A percentile compares a stretch with the other conserved stretches of the same genome.
Evolutionary conservation across 169 alveolate genomes (phyloP).

Genomic region (Plasmodium berghei): DNA sequence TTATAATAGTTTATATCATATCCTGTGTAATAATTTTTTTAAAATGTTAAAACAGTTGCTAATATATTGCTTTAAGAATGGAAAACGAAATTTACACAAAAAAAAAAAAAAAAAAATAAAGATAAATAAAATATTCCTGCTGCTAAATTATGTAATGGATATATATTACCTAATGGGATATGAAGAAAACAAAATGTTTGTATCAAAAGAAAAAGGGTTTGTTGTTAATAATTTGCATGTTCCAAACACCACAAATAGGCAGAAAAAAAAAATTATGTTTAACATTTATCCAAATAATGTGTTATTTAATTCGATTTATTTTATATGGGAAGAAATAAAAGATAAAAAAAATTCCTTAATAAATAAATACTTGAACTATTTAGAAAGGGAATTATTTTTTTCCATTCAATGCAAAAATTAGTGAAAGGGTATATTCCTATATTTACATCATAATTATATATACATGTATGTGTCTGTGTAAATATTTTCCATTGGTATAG

Average conservation of each 20-base stretch:
- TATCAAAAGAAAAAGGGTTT: slow-evolving; percentile 14
- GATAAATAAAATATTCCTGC: slow-evolving; percentile 11
- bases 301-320: slow-evolving; percentile 27
- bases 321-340: slow-evolving; percentile 60
- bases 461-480: neutral
- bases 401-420: slow-evolving; percentile 20
- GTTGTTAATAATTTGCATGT: neutral
- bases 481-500: too few relatives aligned
- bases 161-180: slow-evolving; percentile 45
- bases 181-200: slow-evolving; percentile 16
- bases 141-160: slow-evolving; percentile 56
- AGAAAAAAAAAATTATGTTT: slow-evolving; percentile 49
- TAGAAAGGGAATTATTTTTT: slow-evolving; percentile 29
- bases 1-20: neutral
- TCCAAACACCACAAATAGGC: neutral
- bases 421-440: neutral
- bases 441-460: neutral
- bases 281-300: slow-evolving; percentile 27
- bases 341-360: slow-evolving; percentile 17
- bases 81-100: slow-evolving; percentile 3
- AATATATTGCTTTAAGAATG: slow-evolving; percentile 20
- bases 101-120: slow-evolving; percentile 3
- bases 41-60: slow-evolving; percentile 11
- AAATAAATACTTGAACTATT: slow-evolving; percentile 30
- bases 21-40: slow-evolving; percentile 27